Conservation (phyloP, 768 basidiomycete genomes). For the Naganishia randhawae region DNA sequence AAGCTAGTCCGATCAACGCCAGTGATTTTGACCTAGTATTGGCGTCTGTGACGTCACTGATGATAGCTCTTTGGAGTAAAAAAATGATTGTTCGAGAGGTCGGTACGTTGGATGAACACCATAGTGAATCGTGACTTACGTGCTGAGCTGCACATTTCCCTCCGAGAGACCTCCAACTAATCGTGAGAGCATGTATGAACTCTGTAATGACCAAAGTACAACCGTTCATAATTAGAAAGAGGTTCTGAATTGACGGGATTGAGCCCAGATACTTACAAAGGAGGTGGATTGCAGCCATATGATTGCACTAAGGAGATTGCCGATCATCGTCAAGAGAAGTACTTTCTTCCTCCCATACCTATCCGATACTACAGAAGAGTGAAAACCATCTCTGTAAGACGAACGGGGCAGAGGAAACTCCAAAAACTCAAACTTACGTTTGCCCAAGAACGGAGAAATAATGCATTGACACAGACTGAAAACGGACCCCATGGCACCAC, state of each 20-base stretch:
- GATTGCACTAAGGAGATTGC: slow-evolving; percentile 84
- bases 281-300: slow-evolving; percentile 89
- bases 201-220: slow-evolving; percentile 24
- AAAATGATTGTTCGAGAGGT: not conserved
- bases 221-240: not conserved
- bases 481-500: slow-evolving; percentile 75
- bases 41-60: slow-evolving; percentile 82
- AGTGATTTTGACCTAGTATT: slow-evolving; percentile 77
- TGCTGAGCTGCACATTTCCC: slow-evolving; percentile 93
- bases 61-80: slow-evolving; percentile 65
- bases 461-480: slow-evolving; percentile 51
- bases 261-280: slow-evolving; percentile 56
- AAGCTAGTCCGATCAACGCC: slow-evolving; percentile 90
- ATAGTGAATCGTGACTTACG: slow-evolving; percentile 58
- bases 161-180: slow-evolving; percentile 90
- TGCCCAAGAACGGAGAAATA: slow-evolving; percentile 77
- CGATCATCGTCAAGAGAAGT: slow-evolving; percentile 80
- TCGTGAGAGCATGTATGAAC: slow-evolving; percentile 81
- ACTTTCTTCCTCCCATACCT: slow-evolving; percentile 81
- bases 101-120: not conserved
- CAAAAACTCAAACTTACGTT: slow-evolving; percentile 35
- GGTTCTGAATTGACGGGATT: not conserved
- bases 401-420: not conserved
- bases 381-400: not conserved
- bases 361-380: slow-evolving; percentile 72